These are phyloP conservation scores for Erythrophleum fordii DNA, from an alignment of 306 rosid species.

Conservation along the genomic window DNA sequence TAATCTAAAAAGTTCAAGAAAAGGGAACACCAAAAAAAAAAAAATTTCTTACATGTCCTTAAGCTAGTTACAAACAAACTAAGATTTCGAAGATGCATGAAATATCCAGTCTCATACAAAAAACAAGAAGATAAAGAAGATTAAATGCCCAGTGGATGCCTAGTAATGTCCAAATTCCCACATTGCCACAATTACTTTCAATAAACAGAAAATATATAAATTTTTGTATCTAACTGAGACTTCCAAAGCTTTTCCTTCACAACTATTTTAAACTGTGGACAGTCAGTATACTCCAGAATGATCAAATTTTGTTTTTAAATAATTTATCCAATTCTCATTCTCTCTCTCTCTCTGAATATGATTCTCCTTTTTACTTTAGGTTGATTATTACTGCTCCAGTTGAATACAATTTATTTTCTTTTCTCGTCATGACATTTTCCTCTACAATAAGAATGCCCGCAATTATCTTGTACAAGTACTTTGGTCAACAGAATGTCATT, in stretches of 20 bases:
- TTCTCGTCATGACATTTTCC: neutral
- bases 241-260: neutral
- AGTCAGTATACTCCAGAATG: neutral
- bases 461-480: neutral
- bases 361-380: too few relatives aligned
- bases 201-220: neutral
- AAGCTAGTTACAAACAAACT: constrained; percentile 8
- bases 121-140: neutral
- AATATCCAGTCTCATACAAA: neutral
- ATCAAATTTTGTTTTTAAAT: too few relatives aligned
- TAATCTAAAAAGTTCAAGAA: too few relatives aligned
- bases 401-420: neutral
- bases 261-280: neutral
- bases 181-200: neutral
- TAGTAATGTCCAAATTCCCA: neutral
- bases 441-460: neutral
- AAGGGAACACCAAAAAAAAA: neutral
- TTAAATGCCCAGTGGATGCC: constrained; percentile 2
- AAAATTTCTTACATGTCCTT: neutral
- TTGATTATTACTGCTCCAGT: neutral
- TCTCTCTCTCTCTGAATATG: too few relatives aligned
- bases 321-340: too few relatives aligned
- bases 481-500: too few relatives aligned
- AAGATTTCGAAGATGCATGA: neutral
- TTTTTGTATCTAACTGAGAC: constrained; percentile 1